Conservation (phyloP, 345 rosid species). For the Aquilaria yunnanensis region DNA sequence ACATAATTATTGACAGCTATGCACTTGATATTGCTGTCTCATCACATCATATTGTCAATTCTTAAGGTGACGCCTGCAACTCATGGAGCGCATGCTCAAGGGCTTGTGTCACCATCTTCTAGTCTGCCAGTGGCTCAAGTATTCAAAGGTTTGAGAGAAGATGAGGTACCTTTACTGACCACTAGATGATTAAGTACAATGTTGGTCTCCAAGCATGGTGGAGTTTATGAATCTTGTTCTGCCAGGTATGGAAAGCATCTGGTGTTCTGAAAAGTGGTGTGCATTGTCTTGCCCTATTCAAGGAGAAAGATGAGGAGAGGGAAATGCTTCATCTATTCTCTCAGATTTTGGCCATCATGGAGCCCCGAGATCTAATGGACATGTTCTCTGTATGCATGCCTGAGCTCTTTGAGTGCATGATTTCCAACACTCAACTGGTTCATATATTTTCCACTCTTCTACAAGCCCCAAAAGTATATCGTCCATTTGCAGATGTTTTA, state of each 20-base stretch:
- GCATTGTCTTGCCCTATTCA: constrained; percentile 93
- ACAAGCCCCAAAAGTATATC: constrained; percentile 74
- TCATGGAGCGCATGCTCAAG: constrained; percentile 65
- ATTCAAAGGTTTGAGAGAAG: constrained; percentile 95
- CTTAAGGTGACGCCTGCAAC: constrained; percentile 46
- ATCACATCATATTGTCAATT: constrained; percentile 19
- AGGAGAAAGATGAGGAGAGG: constrained; percentile 97
- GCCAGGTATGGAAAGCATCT: constrained; percentile 93
- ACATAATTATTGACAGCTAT: background rate
- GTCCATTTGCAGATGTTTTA: constrained; percentile 90
- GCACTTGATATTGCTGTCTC: constrained; percentile 10
- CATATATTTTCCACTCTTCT: constrained; percentile 86
- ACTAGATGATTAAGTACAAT: constrained; percentile 11
- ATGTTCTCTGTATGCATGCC: constrained; percentile 98
- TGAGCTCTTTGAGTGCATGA: constrained; percentile 97
- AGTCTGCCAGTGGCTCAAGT: constrained; percentile 59
- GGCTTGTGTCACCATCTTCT: constrained; percentile 56
- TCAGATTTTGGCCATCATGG: constrained; percentile 93
- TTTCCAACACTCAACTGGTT: constrained; percentile 77
- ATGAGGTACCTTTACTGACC: constrained; percentile 54
- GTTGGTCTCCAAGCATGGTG: constrained; percentile 6
- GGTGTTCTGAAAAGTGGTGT: constrained; percentile 97
- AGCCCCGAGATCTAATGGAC: constrained; percentile 98
- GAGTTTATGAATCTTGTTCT: constrained; percentile 24
- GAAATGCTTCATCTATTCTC: constrained; percentile 88